Base-by-base conservation (phyloP, 1,284 basidiomycete genomes). In the Sanghuangporus weigelae region DNA sequence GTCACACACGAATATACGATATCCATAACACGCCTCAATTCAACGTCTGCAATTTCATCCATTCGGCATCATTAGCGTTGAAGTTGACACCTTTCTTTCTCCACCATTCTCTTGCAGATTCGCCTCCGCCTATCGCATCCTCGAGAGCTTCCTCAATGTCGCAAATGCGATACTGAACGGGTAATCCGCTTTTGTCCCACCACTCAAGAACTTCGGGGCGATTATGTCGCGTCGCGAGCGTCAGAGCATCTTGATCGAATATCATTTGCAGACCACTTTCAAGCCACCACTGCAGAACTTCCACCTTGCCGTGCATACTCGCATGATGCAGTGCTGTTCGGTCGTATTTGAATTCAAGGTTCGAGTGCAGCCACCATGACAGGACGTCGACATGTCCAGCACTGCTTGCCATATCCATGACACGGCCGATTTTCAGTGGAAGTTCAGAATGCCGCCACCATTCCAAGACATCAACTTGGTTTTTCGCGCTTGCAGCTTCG, bases 61-160 rank as follows among this genome's bases (percentile, higher is more conserved):
- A 92, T 72, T 91, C 89, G 73, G 84, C 87, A 69, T 90, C 87
- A 67, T 87, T 86, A 11, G 89, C 86, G 60, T 86, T 85, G 71
- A 92, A 92, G 72, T 92, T 86, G 7, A 92, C 82, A 1, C 89
- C 89, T 71, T 90, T 90, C 66, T 75, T 74, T 71, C 80, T 83
- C 90, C 90, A 93, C 90, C 90, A 93, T 59, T 77, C 78, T 68
- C 89, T 81, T 12, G 86, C 89, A 58, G 79, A 80, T 66, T 85
- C 82, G 6, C 88, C 89, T 10, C 86, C 88, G 3, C 87, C 87
- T 57, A 91, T 89, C 1, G 89, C 87, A 69, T 93, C 91, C 73
- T 93, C 91, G 67, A 93, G 73, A 3, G 91, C 92, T 76, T 92
- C 92, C 71, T 94, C 92, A 61, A 89, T 85, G 76, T 93, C 91